Base-by-base conservation (phyloP, 768 basidiomycete genomes). In the Lentinula raphanica region DNA sequence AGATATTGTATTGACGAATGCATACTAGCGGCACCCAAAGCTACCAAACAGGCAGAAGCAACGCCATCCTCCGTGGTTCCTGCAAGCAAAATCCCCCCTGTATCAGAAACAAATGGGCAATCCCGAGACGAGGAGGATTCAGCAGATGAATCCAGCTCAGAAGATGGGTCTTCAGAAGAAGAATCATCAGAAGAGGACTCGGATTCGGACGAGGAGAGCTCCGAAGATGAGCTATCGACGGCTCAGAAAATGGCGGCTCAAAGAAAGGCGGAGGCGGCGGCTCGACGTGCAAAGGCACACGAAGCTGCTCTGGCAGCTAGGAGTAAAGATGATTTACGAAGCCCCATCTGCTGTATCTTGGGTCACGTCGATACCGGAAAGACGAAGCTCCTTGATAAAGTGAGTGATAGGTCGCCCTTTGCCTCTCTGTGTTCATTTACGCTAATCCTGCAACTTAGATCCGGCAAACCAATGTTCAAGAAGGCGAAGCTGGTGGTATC, bases 291-390 rank as follows among this genome's bases (percentile, higher is more conserved):
- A 45, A 88, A 93, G 66, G 86, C 89, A 8, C 89, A 88, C 64
- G 86, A 91, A 70, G 88, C 84, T 28, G 95, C 97, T 2, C 71
- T 95, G 59, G 91, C 94, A 40, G 90, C 89, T 3, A 75, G 92
- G 53, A 92, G 75, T 69, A 94, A 91, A 71, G 94, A 98, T 64
- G 76, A 98, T 69, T 74, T 99, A 48, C 89, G 97, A 42, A 92
- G 89, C 69, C 97, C 97, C 13, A 99, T 99, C 69, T 98, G 96
- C 69, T 98, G 96, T 83, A 99, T 99, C 66, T 73, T 99, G 61
- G 97, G 97, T 59, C 97, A 99, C 71, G 97, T 99, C 81, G 97
- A 99, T 79, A 98, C 95, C 3, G 97, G 97, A 60, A 99, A 99
- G 76, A 99, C 97, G 13, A 98, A 97, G 73, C 77, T 99, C 38